Evolutionary conservation across 805 yeast genomes (phyloP).

Genomic region (Candida maesae): DNA sequence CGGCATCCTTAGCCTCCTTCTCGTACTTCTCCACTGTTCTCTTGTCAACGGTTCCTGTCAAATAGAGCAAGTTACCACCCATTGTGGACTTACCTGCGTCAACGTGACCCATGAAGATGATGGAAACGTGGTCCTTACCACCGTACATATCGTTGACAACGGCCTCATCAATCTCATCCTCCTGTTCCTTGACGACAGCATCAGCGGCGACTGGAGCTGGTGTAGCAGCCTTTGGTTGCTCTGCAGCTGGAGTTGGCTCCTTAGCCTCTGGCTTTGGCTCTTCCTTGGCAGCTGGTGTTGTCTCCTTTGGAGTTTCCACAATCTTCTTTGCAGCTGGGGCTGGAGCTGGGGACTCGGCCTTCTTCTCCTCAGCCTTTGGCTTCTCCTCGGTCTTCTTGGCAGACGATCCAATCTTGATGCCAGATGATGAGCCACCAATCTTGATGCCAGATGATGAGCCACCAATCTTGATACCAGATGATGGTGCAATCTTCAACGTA

Average conservation of each 20-base stretch:
- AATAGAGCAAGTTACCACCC: conserved; percentile 94
- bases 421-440: conserved; percentile 49
- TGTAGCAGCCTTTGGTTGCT: conserved; percentile 15
- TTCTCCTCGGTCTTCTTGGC: conserved; percentile 35
- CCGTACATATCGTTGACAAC: conserved; percentile 92
- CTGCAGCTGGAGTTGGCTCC: conserved; percentile 20
- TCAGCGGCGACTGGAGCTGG: conserved; percentile 34
- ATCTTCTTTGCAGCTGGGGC: conserved; percentile 2
- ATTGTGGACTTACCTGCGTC: conserved; percentile 99
- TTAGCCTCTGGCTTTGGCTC: conserved; percentile 13
- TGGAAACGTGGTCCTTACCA: conserved; percentile 94
- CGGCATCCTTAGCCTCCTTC: conserved; percentile 98
- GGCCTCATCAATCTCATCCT: conserved; percentile 79
- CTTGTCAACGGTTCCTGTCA: conserved; percentile 97
- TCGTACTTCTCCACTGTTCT: conserved; percentile 98
- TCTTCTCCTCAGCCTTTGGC: conserved; percentile 17
- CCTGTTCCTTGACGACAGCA: conserved; percentile 61
- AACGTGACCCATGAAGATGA: conserved; percentile 99
- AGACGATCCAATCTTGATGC: conserved; percentile 57
- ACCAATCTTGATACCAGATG: conserved; percentile 62
- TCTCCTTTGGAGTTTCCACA: conserved; percentile 12
- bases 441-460: conserved; percentile 56
- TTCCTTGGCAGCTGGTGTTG: conserved; percentile 20
- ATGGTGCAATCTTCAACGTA: conserved; percentile 62
- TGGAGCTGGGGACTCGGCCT: conserved; percentile 17